phyloP scores from a whole-genome alignment of 2,329 filamentous ascomycete genomes.

The Fusarium cicatricum region DNA sequence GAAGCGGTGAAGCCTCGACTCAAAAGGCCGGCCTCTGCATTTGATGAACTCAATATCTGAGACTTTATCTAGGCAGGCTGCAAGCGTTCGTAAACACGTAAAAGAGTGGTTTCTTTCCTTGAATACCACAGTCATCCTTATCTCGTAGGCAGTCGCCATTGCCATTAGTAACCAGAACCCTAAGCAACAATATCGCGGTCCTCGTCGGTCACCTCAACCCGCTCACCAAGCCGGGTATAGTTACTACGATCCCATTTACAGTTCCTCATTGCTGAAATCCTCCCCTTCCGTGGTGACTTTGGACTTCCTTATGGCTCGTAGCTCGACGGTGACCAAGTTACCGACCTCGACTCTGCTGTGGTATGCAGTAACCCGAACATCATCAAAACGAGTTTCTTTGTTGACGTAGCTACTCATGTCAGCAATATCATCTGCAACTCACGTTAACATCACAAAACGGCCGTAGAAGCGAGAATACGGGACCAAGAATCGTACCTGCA shows the following conservation, averaged over 20 bases:
- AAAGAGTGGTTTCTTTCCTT: no score
- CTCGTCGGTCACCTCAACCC: no score
- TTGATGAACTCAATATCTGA: no score
- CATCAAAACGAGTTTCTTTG: not conserved
- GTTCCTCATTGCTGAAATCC: not conserved
- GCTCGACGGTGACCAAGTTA: slow-evolving; percentile 1
- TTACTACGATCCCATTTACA: not conserved
- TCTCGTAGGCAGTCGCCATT: no score
- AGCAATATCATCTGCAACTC: slow-evolving; percentile 9
- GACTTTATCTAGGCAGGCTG: no score
- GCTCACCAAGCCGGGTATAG: no score
- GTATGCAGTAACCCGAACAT: not conserved
- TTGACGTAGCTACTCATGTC: slow-evolving; percentile 13
- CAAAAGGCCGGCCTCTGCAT: no score
- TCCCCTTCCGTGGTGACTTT: not conserved
- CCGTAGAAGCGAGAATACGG: not conserved
- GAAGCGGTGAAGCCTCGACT: no score
- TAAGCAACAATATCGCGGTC: no score
- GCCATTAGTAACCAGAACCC: no score
- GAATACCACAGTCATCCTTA: no score
- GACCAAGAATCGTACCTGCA: slow-evolving; percentile 3
- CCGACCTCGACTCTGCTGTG: slow-evolving; percentile 2
- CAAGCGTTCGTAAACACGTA: no score
- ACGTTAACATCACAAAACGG: not conserved
- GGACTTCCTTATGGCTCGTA: slow-evolving; percentile 5